Evolutionary conservation across 257 asterid genomes (phyloP).

Genomic region (Schizonepeta tenuifolia): DNA sequence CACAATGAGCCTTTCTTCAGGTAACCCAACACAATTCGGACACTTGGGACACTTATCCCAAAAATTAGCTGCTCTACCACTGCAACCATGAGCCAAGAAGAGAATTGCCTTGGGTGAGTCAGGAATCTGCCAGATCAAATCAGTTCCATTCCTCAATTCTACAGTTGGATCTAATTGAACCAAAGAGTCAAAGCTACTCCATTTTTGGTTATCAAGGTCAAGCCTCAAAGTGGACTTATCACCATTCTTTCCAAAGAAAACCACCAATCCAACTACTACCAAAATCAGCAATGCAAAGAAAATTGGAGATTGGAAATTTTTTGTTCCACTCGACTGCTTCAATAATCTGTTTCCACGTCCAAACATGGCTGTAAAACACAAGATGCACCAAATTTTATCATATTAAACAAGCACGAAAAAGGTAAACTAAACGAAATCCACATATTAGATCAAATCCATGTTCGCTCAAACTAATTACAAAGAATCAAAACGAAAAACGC

Average conservation of each 20-base stretch:
- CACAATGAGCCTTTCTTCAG: conserved; percentile 87
- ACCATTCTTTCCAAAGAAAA: conserved; percentile 48
- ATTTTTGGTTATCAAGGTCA: conserved; percentile 41
- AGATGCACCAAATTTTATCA: conserved; percentile 21
- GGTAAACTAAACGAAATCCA: neutral
- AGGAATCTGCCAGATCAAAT: conserved; percentile 85
- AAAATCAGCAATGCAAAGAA: conserved; percentile 48
- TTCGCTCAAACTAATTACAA: neutral
- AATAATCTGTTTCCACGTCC: conserved; percentile 54
- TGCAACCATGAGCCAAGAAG: conserved; percentile 94
- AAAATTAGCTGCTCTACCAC: conserved; percentile 80
- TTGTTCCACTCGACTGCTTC: conserved; percentile 48
- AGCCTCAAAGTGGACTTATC: conserved; percentile 39
- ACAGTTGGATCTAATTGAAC: conserved; percentile 63
- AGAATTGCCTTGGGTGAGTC: conserved; percentile 78
- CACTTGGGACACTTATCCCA: conserved; percentile 90
- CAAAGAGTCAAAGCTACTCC: conserved; percentile 60
- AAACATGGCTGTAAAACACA: conserved; percentile 49
- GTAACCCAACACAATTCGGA: conserved; percentile 78
- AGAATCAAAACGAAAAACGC: neutral
- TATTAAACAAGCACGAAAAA: conserved; percentile 16
- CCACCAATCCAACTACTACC: conserved; percentile 41
- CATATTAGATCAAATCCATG: neutral
- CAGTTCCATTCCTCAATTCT: conserved; percentile 65
- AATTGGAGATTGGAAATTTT: conserved; percentile 42